Conservation (phyloP, 257 asterid species). For the Verbena officinalis region DNA sequence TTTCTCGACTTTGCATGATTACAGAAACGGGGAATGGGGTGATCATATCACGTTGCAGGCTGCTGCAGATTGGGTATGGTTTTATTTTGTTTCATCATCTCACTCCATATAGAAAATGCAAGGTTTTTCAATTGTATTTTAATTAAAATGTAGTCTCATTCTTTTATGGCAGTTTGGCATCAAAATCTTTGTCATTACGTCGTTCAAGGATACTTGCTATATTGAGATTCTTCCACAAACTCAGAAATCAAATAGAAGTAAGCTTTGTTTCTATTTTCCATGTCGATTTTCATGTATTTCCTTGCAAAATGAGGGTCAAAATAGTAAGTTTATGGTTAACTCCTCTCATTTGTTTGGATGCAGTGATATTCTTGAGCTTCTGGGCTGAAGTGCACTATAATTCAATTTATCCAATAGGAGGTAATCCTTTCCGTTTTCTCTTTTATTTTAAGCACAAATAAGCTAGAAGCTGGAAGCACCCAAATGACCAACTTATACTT, state of each 20-base stretch:
- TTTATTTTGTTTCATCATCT: slow-evolving; percentile 11
- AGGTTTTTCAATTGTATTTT: not conserved
- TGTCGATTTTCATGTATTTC: not conserved
- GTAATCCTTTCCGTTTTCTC: slow-evolving; percentile 34
- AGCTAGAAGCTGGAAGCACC: no score
- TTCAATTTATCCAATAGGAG: slow-evolving; percentile 83
- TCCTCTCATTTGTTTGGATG: slow-evolving; percentile 24
- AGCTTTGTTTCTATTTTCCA: slow-evolving; percentile 22
- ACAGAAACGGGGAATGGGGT: slow-evolving; percentile 96
- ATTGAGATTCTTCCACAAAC: slow-evolving; percentile 84
- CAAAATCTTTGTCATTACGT: slow-evolving; percentile 80
- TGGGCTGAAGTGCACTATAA: slow-evolving; percentile 97
- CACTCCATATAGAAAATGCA: no score
- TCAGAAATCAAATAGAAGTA: slow-evolving; percentile 77
- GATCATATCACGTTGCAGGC: slow-evolving; percentile 94
- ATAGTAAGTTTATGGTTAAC: not conserved
- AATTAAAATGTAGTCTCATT: not conserved
- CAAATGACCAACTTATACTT: no score
- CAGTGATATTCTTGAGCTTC: slow-evolving; percentile 87
- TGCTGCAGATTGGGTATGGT: slow-evolving; percentile 84
- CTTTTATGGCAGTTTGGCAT: slow-evolving; percentile 67
- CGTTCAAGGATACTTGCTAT: slow-evolving; percentile 93
- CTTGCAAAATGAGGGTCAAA: not conserved
- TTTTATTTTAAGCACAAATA: no score
- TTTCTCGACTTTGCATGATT: slow-evolving; percentile 26